These are phyloP conservation scores for Neocucurbitaria cava DNA, from an alignment of 2,329 filamentous ascomycete species.

Conservation along the genomic window DNA sequence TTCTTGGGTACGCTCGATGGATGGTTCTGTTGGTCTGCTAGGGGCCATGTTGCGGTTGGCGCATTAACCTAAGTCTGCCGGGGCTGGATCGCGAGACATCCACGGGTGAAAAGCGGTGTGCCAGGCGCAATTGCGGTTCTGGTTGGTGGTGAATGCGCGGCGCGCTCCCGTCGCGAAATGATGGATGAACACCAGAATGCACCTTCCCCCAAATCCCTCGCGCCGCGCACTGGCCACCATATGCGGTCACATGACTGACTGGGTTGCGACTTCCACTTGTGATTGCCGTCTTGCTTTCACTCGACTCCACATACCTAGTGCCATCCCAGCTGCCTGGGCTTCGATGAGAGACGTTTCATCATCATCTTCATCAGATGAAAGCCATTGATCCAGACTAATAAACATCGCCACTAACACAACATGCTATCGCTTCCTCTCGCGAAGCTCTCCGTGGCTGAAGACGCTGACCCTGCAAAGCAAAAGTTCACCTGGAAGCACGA, in stretches of 20 bases:
- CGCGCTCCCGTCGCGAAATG: slow-evolving; percentile 39
- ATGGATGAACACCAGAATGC: slow-evolving; percentile 42
- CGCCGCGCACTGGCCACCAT: slow-evolving; percentile 19
- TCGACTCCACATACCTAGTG: not conserved
- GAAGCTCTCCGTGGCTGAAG: slow-evolving; percentile 43
- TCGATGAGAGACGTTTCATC: not conserved
- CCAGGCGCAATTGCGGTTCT: slow-evolving; percentile 32
- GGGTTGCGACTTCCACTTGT: slow-evolving; percentile 23
- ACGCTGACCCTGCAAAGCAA: slow-evolving; percentile 33
- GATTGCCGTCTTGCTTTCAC: not conserved
- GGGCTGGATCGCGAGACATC: slow-evolving; percentile 26
- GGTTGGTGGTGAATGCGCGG: slow-evolving; percentile 31
- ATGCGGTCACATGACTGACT: slow-evolving; percentile 25
- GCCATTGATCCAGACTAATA: slow-evolving; percentile 8
- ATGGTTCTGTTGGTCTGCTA: slow-evolving; percentile 51
- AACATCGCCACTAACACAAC: slow-evolving; percentile 7
- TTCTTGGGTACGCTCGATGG: slow-evolving; percentile 63
- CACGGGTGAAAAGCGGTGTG: slow-evolving; percentile 23
- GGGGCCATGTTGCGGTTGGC: slow-evolving; percentile 56
- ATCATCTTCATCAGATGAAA: not conserved
- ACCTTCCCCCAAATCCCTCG: slow-evolving; percentile 27
- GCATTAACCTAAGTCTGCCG: slow-evolving; percentile 31
- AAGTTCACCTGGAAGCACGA: slow-evolving; percentile 48
- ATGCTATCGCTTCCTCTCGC: slow-evolving; percentile 43
- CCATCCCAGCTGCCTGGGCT: not conserved